Evolutionary conservation across 2,329 filamentous ascomycete genomes (phyloP).

Genomic region (Pyrenophora teres): DNA sequence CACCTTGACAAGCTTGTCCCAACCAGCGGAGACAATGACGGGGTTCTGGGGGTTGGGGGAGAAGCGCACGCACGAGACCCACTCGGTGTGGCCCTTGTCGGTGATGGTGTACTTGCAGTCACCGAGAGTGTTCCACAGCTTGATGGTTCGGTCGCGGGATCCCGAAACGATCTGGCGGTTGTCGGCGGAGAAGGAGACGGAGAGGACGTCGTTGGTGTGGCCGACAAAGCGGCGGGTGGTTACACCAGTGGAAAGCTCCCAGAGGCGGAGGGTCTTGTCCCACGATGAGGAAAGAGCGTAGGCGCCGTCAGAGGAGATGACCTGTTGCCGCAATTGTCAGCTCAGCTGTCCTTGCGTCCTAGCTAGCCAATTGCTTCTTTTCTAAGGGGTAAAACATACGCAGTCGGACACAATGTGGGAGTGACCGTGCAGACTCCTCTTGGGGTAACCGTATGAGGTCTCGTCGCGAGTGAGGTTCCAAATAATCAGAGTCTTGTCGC

Average conservation of each 20-base stretch:
- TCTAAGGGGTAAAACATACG: slow-evolving; percentile 65
- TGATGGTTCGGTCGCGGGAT: slow-evolving; percentile 97
- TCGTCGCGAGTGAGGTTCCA: slow-evolving; percentile 99
- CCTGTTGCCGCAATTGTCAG: slow-evolving; percentile 60
- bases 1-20: slow-evolving; percentile 99
- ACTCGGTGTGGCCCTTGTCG: slow-evolving; percentile 99
- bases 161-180: slow-evolving; percentile 99
- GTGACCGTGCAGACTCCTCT: slow-evolving; percentile 98
- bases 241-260: slow-evolving; percentile 96
- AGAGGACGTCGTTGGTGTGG: slow-evolving; percentile 99
- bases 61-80: slow-evolving; percentile 99
- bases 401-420: slow-evolving; percentile 99
- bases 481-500: slow-evolving; percentile 99
- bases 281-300: slow-evolving; percentile 98
- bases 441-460: slow-evolving; percentile 97
- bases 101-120: slow-evolving; percentile 99
- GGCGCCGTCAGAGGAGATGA: slow-evolving; percentile 99
- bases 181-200: slow-evolving; percentile 99
- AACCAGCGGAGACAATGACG: slow-evolving; percentile 96
- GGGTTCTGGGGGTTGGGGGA: slow-evolving; percentile 99
- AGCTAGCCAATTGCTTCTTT: slow-evolving; percentile 33
- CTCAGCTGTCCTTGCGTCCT: slow-evolving; percentile 30
- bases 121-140: slow-evolving; percentile 99
- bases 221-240: slow-evolving; percentile 98
- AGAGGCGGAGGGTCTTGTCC: slow-evolving; percentile 99